Evolutionary conservation across 2,329 filamentous ascomycete species (phyloP).

Genomic region (Xylariaceae sp.): DNA sequence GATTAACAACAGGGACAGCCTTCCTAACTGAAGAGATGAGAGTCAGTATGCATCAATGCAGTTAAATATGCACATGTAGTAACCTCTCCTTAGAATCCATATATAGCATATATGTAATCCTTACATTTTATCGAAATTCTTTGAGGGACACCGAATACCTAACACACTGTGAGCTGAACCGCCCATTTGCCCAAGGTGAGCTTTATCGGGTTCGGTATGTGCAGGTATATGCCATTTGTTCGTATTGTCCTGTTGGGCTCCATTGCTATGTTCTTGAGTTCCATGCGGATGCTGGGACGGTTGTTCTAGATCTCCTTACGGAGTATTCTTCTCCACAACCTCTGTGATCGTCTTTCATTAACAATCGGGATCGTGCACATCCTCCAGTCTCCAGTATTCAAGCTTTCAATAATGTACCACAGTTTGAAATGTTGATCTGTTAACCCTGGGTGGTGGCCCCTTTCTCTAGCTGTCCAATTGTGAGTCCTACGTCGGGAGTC

Average conservation of each 20-base stretch:
- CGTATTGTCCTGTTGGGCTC: background rate
- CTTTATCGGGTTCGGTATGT: too few species aligned
- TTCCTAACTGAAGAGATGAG: background rate
- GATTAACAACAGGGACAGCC: background rate
- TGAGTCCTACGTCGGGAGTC: background rate
- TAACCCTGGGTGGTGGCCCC: background rate
- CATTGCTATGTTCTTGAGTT: background rate
- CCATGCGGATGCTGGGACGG: background rate
- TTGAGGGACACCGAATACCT: background rate
- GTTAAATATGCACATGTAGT: background rate
- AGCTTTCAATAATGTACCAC: constrained; percentile 28
- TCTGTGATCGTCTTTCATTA: constrained; percentile 9
- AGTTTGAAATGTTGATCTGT: constrained; percentile 20
- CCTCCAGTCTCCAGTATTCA: constrained; percentile 33
- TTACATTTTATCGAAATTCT: background rate
- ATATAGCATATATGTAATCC: background rate
- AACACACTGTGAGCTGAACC: background rate
- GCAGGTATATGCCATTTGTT: too few species aligned
- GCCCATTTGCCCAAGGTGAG: background rate
- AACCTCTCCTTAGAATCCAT: background rate
- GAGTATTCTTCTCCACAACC: background rate
- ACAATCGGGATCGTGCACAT: constrained; percentile 27
- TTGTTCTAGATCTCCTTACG: background rate
- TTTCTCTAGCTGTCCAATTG: background rate
- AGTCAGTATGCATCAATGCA: background rate